Conservation (phyloP, 306 rosid genomes). For the Carpinus viminea region DNA sequence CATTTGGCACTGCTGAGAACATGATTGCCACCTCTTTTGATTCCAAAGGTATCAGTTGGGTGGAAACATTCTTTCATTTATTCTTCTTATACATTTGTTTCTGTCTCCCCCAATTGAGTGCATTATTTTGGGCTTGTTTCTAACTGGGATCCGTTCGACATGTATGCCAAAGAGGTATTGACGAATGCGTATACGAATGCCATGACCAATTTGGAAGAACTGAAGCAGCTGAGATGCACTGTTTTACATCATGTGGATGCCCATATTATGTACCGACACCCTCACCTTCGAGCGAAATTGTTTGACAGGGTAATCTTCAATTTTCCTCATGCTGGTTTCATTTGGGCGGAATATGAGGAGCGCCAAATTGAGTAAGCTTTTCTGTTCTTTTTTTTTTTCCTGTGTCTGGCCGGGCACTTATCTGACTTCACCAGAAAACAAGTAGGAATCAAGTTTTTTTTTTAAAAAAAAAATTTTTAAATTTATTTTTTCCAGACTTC, state of each 20-base stretch:
- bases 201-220: not conserved
- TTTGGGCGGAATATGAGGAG: not conserved
- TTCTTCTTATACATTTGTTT: too few relatives aligned
- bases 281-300: not conserved
- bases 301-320: slow-evolving; percentile 35
- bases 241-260: slow-evolving; percentile 25
- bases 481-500: slow-evolving; percentile 23
- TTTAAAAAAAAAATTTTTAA: too few relatives aligned
- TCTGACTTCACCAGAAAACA: too few relatives aligned
- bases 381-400: not conserved
- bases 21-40: slow-evolving; percentile 35
- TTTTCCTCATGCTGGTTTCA: slow-evolving; percentile 40
- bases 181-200: not conserved
- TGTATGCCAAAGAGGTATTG: not conserved
- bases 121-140: not conserved
- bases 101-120: not conserved
- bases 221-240: slow-evolving; percentile 18
- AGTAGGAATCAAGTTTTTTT: too few relatives aligned
- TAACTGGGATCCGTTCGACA: too few relatives aligned
- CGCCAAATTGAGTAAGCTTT: not conserved
- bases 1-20: slow-evolving; percentile 24
- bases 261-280: slow-evolving; percentile 18
- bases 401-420: too few relatives aligned
- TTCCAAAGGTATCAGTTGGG: slow-evolving; percentile 11
- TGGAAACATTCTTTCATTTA: not conserved